Base-by-base conservation (phyloP, 495 filamentous ascomycete species). In the Geopyxis carbonaria region DNA sequence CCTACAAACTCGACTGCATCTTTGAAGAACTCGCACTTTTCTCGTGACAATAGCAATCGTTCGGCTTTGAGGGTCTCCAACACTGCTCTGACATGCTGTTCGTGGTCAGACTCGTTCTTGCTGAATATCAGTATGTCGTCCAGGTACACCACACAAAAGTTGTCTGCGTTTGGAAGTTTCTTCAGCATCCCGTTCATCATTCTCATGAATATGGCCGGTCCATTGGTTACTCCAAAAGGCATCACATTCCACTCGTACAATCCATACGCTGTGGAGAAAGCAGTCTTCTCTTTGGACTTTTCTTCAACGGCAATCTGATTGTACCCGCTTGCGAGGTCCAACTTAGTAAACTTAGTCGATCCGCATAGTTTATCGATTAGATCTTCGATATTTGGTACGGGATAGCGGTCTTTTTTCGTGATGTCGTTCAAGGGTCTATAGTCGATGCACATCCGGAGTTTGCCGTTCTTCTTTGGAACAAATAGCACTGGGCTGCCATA, bases 351-450 rank as follows among this genome's bases (percentile, higher is more conserved):
- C 24, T 53, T 50, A 24, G 49, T 59, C 2, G 54, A 50, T 27
- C 44, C 46, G 0, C 19, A 20, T 1, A 71, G 21, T 0, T 44
- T 19, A n/a, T 48, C 21, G 1, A 70, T 31, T 0, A 56, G 52
- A 34, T 72, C 58, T 8, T 63, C 31, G 15, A 68, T 66, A 8
- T 67, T 31, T 0, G 62, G 64, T 0, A 72, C 27, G 0, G 61
- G 60, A 36, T 68, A 66, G 1, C 45, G 24, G 32, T 72, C 58
- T 42, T 65, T 66, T 0, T 42, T 43, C 2, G 42, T 51, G 0
- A 47, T 41, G 0, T 42, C 40, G 27, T 53, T 51, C 11, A 70
- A 31, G 8, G 44, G 46, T 0, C 52, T 39, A 37, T 66, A 71
- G 36, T 71, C 56, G 0, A 69, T 47, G 50, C 56, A 69, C 34